These are phyloP conservation scores for Phytophthora litchii DNA, from an alignment of 352 stramenopile species.

Conservation along the genomic window DNA sequence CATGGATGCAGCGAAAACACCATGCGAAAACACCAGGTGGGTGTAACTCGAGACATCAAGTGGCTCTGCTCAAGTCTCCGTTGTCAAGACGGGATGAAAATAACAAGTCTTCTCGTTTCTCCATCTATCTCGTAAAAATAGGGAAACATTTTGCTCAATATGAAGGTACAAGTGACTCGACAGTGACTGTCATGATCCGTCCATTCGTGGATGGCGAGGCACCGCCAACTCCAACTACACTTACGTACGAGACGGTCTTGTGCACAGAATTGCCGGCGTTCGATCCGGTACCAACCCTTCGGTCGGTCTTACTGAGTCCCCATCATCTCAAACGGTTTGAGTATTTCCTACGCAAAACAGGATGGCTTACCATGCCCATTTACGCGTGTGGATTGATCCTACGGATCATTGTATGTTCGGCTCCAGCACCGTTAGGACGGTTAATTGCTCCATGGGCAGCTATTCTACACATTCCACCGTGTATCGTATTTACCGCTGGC, in stretches of 20 bases:
- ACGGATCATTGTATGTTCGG: constrained; percentile 18
- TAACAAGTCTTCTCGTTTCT: neutral
- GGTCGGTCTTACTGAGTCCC: constrained; percentile 15
- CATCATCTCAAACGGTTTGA: constrained; percentile 18
- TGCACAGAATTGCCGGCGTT: constrained; percentile 32
- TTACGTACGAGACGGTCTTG: constrained; percentile 27
- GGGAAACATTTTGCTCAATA: neutral
- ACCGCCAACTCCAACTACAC: neutral
- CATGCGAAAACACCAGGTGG: neutral
- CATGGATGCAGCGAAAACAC: constrained; percentile 13
- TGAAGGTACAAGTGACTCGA: neutral
- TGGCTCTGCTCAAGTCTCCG: neutral
- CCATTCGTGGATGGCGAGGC: constrained; percentile 15
- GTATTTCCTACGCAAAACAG: constrained; percentile 17
- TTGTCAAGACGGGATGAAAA: neutral
- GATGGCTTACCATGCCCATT: constrained; percentile 34
- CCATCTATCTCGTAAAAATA: neutral
- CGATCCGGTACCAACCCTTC: constrained; percentile 27
- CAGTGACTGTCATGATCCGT: constrained; percentile 20
- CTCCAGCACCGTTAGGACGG: constrained; percentile 16
- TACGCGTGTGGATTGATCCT: constrained; percentile 28
- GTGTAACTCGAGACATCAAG: neutral
- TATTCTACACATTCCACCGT: constrained; percentile 25
- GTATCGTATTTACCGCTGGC: constrained; percentile 25
- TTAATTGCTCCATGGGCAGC: constrained; percentile 14